Conservation (phyloP, 2,329 filamentous ascomycete species). For the Monilinia vaccinii-corymbosi region DNA sequence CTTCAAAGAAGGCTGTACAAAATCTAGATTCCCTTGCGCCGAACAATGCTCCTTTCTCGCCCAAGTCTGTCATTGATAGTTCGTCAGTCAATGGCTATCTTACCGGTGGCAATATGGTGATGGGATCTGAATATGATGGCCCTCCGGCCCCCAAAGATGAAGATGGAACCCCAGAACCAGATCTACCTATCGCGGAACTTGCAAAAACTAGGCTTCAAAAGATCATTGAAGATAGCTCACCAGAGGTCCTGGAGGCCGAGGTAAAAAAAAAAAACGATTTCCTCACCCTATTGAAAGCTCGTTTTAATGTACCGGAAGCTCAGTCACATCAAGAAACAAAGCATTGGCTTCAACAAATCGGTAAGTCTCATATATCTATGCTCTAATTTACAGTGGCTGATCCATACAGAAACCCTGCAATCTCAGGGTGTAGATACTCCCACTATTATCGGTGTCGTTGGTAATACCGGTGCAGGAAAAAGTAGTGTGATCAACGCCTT, state of each 20-base stretch:
- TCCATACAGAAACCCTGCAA: not conserved
- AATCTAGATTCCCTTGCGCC: not conserved
- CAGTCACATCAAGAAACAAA: conserved; percentile 16
- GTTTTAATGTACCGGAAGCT: conserved; percentile 13
- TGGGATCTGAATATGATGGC: not conserved
- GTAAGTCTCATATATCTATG: conserved; percentile 1
- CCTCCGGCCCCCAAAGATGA: not conserved
- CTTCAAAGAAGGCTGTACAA: not conserved
- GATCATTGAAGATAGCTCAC: conserved; percentile 16
- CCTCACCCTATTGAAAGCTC: conserved; percentile 19
- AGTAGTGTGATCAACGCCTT: conserved; percentile 27
- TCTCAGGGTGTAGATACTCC: conserved; percentile 21
- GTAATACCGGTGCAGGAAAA: conserved; percentile 25
- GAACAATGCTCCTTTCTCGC: not conserved
- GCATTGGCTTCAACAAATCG: conserved; percentile 25
- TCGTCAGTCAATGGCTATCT: not conserved
- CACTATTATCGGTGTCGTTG: conserved; percentile 23
- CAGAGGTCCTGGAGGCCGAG: conserved; percentile 22
- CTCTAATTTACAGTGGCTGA: conserved; percentile 10
- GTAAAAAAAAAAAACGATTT: conserved; percentile 18
- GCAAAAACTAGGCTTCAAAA: conserved; percentile 16
- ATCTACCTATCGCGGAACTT: not conserved
- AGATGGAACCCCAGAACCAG: not conserved
- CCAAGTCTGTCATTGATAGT: not conserved
- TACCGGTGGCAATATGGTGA: not conserved